Evolutionary conservation across 495 filamentous ascomycete species (phyloP).

Genomic region (Trichoderma asperelloides): DNA sequence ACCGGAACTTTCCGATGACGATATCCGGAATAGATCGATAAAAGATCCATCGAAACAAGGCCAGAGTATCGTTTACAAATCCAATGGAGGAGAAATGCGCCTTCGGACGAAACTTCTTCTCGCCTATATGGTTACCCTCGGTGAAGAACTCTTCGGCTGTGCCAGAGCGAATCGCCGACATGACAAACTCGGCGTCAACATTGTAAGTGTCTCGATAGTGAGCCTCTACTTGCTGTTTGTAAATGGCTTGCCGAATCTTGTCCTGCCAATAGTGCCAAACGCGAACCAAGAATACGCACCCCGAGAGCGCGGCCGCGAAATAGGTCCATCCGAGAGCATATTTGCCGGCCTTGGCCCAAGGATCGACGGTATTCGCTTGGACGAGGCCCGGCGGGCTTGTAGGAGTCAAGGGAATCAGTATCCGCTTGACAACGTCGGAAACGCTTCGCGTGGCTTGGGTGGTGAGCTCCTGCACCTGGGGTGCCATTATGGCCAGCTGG

Average conservation of each 20-base stretch:
- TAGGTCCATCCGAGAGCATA: conserved; percentile 85
- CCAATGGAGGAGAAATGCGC: conserved; percentile 59
- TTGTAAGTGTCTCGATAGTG: conserved; percentile 45
- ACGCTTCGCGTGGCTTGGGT: conserved; percentile 20
- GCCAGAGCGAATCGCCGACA: conserved; percentile 61
- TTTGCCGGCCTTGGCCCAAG: conserved; percentile 73
- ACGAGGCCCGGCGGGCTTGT: conserved; percentile 61
- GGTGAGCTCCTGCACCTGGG: conserved; percentile 18
- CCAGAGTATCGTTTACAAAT: conserved; percentile 64
- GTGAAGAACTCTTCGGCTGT: conserved; percentile 67
- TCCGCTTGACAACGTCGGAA: conserved; percentile 54
- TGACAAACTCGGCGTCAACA: conserved; percentile 52
- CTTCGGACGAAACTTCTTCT: conserved; percentile 49
- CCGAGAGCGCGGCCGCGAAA: conserved; percentile 64
- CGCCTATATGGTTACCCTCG: conserved; percentile 35
- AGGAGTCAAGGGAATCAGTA: conserved; percentile 60
- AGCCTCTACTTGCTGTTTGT: conserved; percentile 61
- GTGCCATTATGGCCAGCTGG: conserved; percentile 19
- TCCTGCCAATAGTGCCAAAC: conserved; percentile 82
- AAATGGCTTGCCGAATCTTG: conserved; percentile 73
- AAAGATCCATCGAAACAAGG: conserved; percentile 73
- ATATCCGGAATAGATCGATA: conserved; percentile 72
- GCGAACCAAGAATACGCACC: conserved; percentile 52
- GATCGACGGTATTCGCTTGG: conserved; percentile 67
- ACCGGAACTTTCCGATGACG: conserved; percentile 49